Conservation (phyloP, 2,329 filamentous ascomycete genomes). For the Paramyrothecium sp. region DNA sequence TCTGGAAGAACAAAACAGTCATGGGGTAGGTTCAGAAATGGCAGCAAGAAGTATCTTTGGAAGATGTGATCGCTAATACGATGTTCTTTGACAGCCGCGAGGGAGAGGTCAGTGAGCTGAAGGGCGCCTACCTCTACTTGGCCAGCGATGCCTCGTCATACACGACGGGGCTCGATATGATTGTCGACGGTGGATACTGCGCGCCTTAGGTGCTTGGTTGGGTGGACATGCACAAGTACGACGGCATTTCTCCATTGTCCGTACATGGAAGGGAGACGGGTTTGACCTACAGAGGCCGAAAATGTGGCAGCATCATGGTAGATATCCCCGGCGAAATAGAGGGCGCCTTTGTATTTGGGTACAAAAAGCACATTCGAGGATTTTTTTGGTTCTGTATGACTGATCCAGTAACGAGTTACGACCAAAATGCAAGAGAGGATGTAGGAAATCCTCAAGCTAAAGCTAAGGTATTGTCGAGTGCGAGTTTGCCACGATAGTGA, state of each 20-base stretch:
- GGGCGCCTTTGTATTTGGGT: too few species aligned
- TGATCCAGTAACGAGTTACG: too few species aligned
- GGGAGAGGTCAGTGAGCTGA: constrained; percentile 71
- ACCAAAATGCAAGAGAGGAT: too few species aligned
- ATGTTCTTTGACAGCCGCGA: constrained; percentile 51
- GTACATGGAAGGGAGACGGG: too few species aligned
- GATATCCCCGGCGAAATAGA: neutral
- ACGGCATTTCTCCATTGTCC: too few species aligned
- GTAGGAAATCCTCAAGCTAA: too few species aligned
- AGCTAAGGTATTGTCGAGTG: too few species aligned
- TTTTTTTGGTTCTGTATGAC: too few species aligned
- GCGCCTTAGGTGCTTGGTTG: constrained; percentile 35
- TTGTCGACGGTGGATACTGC: constrained; percentile 75
- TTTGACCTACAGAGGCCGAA: constrained; percentile 1
- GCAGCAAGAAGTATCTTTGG: neutral
- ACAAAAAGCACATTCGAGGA: too few species aligned
- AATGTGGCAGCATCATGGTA: neutral
- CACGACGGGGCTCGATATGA: constrained; percentile 72
- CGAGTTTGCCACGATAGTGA: too few species aligned
- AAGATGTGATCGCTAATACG: constrained; percentile 9
- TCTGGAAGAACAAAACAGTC: constrained; percentile 77
- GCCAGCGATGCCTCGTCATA: constrained; percentile 81
- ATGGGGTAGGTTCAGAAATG: constrained; percentile 55
- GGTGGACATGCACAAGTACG: too few species aligned
- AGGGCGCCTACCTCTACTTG: constrained; percentile 80